Evolutionary conservation across 2,329 filamentous ascomycete genomes (phyloP), one percentile per base, ranked within the genome.

Genomic region (Fusarium scirpi): DNA sequence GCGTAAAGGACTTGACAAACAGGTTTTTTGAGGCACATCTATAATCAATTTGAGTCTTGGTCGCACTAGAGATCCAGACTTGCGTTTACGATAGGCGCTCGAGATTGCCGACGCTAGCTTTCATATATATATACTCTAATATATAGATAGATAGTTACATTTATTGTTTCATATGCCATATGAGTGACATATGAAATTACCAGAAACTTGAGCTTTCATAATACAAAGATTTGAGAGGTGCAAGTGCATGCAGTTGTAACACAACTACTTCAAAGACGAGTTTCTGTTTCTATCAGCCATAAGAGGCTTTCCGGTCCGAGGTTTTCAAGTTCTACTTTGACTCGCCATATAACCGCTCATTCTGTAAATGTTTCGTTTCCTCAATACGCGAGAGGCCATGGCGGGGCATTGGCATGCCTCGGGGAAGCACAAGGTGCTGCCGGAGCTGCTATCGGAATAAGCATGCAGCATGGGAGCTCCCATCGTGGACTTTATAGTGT

Each of bases 341-440:
- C 48, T 51, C 46, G 27, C 22, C 41, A 27, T 38, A 38, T 49
- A 38, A 34, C n/a, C 22, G 16, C 29, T 52, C 45, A 45, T 57
- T 58, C 40, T 25, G 40, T 57, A 62, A 45, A 49, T 49, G 30
- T 30, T 48, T 62, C 47, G 30, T 30, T 48, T 62, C 47, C 65
- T 67, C 48, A 53, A 53, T 65, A 34, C 52, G 46, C 45, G 58
- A 56, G 56, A 58, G 49, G 69, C 61, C 65, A 55, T 70, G 68
- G 72, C 70, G 65, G 70, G 70, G 65, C 57, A 61, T 52, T 62
- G 56, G 58, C 48, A 69, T 69, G 62, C 58, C 53, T 52, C 69
- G 73, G 73, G 71, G 73, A 75, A 67, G 73, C 70, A 73, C 54
- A 51, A 70, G 58, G 38, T 74, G 54, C 69, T 68, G 62, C 73